Base-by-base conservation (phyloP, 768 basidiomycete genomes). In the Suillus discolor region DNA sequence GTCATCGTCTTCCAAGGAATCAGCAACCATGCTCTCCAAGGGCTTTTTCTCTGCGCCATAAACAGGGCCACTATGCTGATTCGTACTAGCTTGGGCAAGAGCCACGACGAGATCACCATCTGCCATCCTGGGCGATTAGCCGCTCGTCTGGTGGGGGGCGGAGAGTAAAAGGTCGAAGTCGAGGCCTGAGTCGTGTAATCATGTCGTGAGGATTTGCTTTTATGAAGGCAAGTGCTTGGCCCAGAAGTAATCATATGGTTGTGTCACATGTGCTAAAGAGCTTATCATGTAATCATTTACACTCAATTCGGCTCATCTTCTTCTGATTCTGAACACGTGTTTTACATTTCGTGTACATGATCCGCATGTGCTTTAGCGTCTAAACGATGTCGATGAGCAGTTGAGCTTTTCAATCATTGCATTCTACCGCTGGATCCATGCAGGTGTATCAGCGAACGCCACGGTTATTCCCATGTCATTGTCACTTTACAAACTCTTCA, bases 1-100 rank as follows among this genome's bases (percentile, higher is more conserved):
- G 62, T 70, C 67, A 55, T 80, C 78, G 61, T 68, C 63, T 28
- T 74, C 75, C 63, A 72, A 63, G 38, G 53, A 42, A 9, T 69
- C 68, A 51, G 66, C 63, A 28, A 60, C 39, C 34, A 31, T 18
- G 11, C 41, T 34, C 34, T 54, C 41, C n/a, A 71, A 69, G 65
- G 74, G 72, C 71, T 78, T 73, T 23, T 76, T 69, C 51, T 70
- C 28, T 20, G 65, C 67, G 47, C 31, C 15, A 3, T 38, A 34
- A 36, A 55, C 62, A 20, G 68, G 67, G 44, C 28, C 42, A 6
- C 13, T 53, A 38, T 59, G 63, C 20, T 62, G 65, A 51, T 4
- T 18, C 13, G 67, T 66, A 31, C 31, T 31, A 47, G 68, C 63
- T 60, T 71, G 70, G 8, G 62, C 65, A 49, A 42, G 44, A 39